phyloP scores from a whole-genome alignment of 2,329 filamentous ascomycete species.

The Aspergillus piperis region DNA sequence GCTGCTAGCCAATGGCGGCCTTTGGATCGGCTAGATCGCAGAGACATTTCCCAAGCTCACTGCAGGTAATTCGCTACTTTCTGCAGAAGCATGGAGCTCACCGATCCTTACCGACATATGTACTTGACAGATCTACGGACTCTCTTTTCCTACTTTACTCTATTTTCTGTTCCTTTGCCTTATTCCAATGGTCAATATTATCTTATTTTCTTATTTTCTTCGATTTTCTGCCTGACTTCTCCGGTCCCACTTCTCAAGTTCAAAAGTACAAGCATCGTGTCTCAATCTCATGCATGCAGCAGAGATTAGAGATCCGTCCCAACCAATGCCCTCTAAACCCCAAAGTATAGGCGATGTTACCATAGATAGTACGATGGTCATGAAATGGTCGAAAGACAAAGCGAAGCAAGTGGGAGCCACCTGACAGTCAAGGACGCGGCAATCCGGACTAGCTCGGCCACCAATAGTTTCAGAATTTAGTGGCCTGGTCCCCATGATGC shows the following conservation, averaged over 20 bases:
- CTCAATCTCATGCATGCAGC: neutral
- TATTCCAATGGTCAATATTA: neutral
- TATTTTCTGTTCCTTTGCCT: neutral
- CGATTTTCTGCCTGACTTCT: neutral
- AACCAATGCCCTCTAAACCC: no score
- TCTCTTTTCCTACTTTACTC: slow-evolving; percentile 3
- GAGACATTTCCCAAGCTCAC: slow-evolving; percentile 9
- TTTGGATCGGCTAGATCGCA: slow-evolving; percentile 11
- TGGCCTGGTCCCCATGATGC: neutral
- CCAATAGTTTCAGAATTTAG: neutral
- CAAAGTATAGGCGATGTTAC: neutral
- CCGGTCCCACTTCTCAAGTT: neutral
- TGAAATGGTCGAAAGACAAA: neutral
- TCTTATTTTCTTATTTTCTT: neutral
- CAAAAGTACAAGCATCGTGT: neutral
- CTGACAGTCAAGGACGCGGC: neutral
- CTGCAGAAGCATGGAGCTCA: slow-evolving; percentile 19
- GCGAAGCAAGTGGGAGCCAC: neutral
- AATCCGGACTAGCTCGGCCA: neutral
- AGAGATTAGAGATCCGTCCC: neutral
- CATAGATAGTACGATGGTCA: neutral
- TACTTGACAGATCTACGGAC: slow-evolving; percentile 13
- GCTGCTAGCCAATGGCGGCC: slow-evolving; percentile 6
- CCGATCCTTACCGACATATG: slow-evolving; percentile 18
- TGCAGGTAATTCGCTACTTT: slow-evolving; percentile 19